Percentiles rank a stretch among this genome's conserved stretches.
Evolutionary conservation across 1,284 basidiomycete genomes (phyloP).

Genomic region (Rhodofomes roseus): DNA sequence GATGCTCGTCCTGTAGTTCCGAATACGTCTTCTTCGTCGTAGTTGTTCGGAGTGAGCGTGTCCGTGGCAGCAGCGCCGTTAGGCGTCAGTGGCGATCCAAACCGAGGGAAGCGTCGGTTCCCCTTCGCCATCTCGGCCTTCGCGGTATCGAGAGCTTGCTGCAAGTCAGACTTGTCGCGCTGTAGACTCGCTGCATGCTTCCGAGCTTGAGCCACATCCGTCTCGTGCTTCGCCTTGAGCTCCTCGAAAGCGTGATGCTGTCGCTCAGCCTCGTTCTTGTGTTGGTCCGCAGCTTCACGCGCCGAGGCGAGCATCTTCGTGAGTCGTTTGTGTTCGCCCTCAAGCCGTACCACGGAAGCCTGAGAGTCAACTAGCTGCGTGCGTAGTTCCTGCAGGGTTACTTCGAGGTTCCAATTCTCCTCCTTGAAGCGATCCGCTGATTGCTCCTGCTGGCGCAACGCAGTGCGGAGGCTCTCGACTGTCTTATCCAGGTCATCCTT

Average conservation of each 20-base stretch:
- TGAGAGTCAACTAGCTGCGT: constrained; percentile 69
- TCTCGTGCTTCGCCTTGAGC: constrained; percentile 87
- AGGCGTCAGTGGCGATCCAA: constrained; percentile 68
- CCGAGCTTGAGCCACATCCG: constrained; percentile 86
- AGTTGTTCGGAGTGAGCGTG: constrained; percentile 55
- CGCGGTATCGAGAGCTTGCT: constrained; percentile 73
- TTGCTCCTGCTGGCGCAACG: constrained; percentile 74
- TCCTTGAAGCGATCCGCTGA: constrained; percentile 82
- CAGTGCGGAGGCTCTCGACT: constrained; percentile 65
- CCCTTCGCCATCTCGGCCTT: constrained; percentile 67
- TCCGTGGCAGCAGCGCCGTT: constrained; percentile 45
- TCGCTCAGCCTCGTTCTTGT: constrained; percentile 85
- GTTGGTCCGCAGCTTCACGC: constrained; percentile 77
- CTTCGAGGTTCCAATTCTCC: constrained; percentile 98
- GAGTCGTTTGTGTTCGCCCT: constrained; percentile 81
- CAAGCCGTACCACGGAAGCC: constrained; percentile 63
- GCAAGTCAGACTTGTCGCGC: constrained; percentile 90
- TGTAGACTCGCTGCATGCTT: constrained; percentile 85
- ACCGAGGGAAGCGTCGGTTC: constrained; percentile 54
- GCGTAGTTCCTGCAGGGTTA: constrained; percentile 85
- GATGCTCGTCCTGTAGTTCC: constrained; percentile 54
- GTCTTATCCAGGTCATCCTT: constrained; percentile 79
- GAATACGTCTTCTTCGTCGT: constrained; percentile 70
- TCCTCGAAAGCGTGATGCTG: constrained; percentile 65
- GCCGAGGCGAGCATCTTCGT: constrained; percentile 71